Evolutionary conservation across 1,284 basidiomycete genomes (phyloP), one percentile per base, ranked within the genome.

Genomic region (Cryptococcus deneoformans): DNA sequence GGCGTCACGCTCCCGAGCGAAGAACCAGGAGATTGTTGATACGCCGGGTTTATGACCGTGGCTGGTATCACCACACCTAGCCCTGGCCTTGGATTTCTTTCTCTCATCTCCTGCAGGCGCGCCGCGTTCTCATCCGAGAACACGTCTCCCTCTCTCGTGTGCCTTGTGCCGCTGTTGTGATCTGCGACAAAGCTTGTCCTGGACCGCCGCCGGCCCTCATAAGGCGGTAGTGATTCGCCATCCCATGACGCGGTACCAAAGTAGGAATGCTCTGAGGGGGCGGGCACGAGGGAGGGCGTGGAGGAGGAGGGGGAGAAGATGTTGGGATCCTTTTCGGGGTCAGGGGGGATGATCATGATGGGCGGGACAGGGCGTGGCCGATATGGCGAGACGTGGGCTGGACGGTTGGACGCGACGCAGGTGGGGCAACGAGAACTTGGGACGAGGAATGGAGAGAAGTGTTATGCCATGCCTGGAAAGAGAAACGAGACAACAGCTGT

Each of bases 341-440:
- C 77, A 46, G 75, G 75, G 3, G 77, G 77, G 58, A 78, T 74
- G 61, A 78, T 78, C 77, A 78, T 78, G 54, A 12, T 52, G 57
- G 34, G 29, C 9, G 24, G 29, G 47, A 12, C 9, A 14, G 29
- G 5, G 12, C 29, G 3, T 29, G 29, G 29, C 29, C 29, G 29
- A 29, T 29, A 29, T 4, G 29, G 29, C 29, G 29, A 29, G 29
- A 29, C 5, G 29, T 29, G 29, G 29, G 5, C 5, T 29, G 29
- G 5, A 29, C 29, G 29, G 5, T 29, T 29, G 5, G 29, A 29
- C 29, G 29, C 29, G 29, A 29, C 29, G 5, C 29, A 29, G 29
- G n/a, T n/a, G n/a, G n/a, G n/a, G n/a, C n/a, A n/a, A n/a, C n/a
- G n/a, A n/a, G n/a, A n/a, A n/a, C n/a, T n/a, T n/a, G 29, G 29